phyloP scores from a whole-genome alignment of 225 moss, liverwort and hornwort species.

The Climacium dendroides region DNA sequence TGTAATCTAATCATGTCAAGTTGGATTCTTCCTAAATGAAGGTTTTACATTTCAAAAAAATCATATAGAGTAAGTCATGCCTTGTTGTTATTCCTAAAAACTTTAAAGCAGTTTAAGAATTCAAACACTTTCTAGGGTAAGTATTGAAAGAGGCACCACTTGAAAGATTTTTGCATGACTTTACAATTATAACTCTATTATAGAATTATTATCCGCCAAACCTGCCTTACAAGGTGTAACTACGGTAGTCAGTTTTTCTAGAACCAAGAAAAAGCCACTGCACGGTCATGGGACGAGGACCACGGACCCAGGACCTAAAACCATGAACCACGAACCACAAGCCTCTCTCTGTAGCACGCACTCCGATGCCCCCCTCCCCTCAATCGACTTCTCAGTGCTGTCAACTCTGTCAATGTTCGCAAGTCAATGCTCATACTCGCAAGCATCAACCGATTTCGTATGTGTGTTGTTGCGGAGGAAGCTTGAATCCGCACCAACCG shows the following conservation, averaged over 20 bases:
- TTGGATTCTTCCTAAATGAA: no score
- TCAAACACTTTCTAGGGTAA: background rate
- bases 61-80: no score
- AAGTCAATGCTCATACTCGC: constrained; percentile 1
- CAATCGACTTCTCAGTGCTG: background rate
- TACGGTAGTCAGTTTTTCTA: background rate
- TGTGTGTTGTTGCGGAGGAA: background rate
- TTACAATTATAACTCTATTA: background rate
- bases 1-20: background rate
- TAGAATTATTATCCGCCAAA: background rate
- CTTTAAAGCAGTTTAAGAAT: background rate
- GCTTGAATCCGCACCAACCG: background rate
- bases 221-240: background rate
- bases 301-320: background rate
- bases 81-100: background rate
- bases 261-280: background rate
- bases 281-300: background rate
- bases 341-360: background rate
- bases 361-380: background rate
- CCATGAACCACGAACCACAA: background rate
- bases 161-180: background rate
- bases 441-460: background rate
- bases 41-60: background rate
- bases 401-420: background rate
- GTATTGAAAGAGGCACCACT: background rate